These are phyloP conservation scores for Malus hybrid DNA, from an alignment of 331 rosid genomes.

Conservation along the genomic window DNA sequence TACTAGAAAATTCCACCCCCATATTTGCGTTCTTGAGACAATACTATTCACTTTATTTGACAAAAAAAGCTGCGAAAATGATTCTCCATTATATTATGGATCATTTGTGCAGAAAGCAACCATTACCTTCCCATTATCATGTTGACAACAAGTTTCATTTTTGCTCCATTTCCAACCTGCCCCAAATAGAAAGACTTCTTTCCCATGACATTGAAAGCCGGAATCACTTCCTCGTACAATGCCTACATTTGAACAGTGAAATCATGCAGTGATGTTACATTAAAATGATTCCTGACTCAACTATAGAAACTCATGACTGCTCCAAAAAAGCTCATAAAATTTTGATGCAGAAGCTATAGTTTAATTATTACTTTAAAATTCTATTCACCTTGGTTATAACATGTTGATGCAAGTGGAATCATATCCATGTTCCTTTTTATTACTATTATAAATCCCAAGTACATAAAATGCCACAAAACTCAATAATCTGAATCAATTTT, in stretches of 20 bases:
- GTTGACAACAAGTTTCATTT: slow-evolving; percentile 94
- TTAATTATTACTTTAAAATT: not conserved
- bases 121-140: slow-evolving; percentile 97
- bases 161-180: slow-evolving; percentile 93
- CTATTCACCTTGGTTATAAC: not conserved
- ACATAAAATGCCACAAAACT: not conserved
- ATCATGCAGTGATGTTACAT: not conserved
- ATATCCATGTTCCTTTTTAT: not conserved
- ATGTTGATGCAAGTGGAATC: not conserved
- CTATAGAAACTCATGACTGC: not conserved
- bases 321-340: not conserved
- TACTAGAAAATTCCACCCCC: not conserved
- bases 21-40: not conserved
- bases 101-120: not conserved
- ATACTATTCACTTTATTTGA: not conserved
- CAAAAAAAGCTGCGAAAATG: not conserved
- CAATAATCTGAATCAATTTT: not conserved
- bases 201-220: slow-evolving; percentile 66
- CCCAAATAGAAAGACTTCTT: slow-evolving; percentile 83
- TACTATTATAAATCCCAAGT: not conserved
- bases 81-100: not conserved
- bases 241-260: slow-evolving; percentile 35
- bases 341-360: not conserved
- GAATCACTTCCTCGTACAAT: slow-evolving; percentile 56
- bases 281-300: not conserved